Evolutionary conservation across 306 rosid species (phyloP), one percentile per base, ranked within the genome.

Genomic region (Adenanthera pavonina): DNA sequence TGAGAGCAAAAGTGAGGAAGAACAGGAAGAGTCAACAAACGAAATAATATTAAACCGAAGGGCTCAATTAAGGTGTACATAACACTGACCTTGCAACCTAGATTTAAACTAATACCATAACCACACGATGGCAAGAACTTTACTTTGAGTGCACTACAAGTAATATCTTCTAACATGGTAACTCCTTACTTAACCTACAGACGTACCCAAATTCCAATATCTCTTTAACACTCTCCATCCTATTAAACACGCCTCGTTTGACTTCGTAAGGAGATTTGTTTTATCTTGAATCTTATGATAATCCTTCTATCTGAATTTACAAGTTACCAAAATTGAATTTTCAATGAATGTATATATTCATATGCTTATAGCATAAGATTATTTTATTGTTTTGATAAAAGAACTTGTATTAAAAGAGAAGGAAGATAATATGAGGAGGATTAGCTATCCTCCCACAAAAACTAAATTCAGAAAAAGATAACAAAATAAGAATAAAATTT

Each of bases 241-340:
- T 44, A 19, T 43, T 11, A 19, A 69, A 19, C 9, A 40, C 40
- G 51, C 14, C 7, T 69, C 74, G 19, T 67, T 41, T 43, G 13
- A 10, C 49, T 30, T n/a, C 15, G 70, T 16, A 48, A 65, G 43
- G 43, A 20, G 4, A 46, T n/a, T 51, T 51, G 20, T 51, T 72
- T 72, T 46, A 35, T 56, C 51, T 43, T 47, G 11, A 56, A 57
- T 75, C 62, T 67, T 30, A 72, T 62, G 51, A 57, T 19, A 16
- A 74, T 54, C 40, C 75, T 62, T 10, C 67, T 61, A 75, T 76
- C 53, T 69, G 16, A 17, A 0, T 40, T 40, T 77, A 66, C n/a
- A 6, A 57, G 33, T 9, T 25, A 76, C 44, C 53, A 44, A 43
- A 10, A 30, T 14, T 25, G 41, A 20, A 47, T 46, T 14, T 47